Evolutionary conservation across 2,329 filamentous ascomycete genomes (phyloP).

Genomic region (Aspergillus sp.): DNA sequence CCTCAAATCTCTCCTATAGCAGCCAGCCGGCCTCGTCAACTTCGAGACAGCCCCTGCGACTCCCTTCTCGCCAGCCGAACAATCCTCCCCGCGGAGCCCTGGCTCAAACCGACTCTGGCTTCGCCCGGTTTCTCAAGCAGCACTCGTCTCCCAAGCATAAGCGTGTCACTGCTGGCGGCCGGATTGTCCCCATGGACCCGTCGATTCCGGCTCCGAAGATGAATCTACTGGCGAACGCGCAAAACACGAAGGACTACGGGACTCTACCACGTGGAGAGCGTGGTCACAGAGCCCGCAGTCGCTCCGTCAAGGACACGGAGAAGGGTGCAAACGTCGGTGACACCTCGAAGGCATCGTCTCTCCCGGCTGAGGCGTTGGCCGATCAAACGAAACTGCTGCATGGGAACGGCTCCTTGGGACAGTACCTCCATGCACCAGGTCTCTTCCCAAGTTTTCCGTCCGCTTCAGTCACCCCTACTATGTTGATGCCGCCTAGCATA

Average conservation of each 20-base stretch:
- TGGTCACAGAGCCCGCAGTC: constrained; percentile 3
- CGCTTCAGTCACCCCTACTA: constrained; percentile 5
- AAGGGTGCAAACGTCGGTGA: not conserved
- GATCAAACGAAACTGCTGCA: constrained; percentile 1
- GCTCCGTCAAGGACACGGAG: not conserved
- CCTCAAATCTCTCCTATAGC: constrained; percentile 13
- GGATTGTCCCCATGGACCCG: constrained; percentile 39
- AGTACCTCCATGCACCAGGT: constrained; percentile 3
- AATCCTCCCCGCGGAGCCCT: constrained; percentile 23
- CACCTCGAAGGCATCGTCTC: constrained; percentile 1
- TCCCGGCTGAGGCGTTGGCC: constrained; percentile 3
- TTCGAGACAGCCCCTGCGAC: constrained; percentile 10
- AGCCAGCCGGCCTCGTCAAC: constrained; percentile 9
- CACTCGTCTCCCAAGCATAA: constrained; percentile 41
- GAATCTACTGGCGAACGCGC: constrained; percentile 16
- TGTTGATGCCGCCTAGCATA: constrained; percentile 5
- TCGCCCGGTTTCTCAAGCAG: constrained; percentile 38
- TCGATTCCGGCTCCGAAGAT: constrained; percentile 27
- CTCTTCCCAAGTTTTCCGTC: constrained; percentile 5
- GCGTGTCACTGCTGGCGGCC: constrained; percentile 40
- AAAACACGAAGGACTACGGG: constrained; percentile 5
- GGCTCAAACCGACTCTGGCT: constrained; percentile 33
- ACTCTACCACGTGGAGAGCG: constrained; percentile 2
- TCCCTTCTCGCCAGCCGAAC: constrained; percentile 21
- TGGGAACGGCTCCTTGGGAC: constrained; percentile 1